Conservation (phyloP, 2,329 filamentous ascomycete genomes). For the Epichloe amarillans region DNA sequence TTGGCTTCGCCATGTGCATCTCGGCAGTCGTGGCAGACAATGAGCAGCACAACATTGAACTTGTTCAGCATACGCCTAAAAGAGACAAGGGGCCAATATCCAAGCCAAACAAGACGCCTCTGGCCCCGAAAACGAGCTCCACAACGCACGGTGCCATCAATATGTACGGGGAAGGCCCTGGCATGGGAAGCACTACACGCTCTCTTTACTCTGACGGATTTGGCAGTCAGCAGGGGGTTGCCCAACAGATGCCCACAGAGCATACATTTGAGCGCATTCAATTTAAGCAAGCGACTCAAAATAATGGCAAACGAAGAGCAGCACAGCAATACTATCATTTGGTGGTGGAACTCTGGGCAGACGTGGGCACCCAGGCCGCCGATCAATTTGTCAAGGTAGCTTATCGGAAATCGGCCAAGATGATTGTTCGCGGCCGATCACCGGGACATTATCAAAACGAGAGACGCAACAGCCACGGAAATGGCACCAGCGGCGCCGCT, state of each 20-base stretch:
- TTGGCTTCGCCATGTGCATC: conserved; percentile 70
- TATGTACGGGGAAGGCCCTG: conserved; percentile 28
- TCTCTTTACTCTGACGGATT: conserved; percentile 31
- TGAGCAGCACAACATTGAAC: conserved; percentile 62
- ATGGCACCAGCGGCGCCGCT: conserved; percentile 52
- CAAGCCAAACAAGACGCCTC: conserved; percentile 54
- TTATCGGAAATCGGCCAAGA: conserved; percentile 59
- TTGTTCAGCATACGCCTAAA: conserved; percentile 86
- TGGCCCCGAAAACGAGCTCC: conserved; percentile 55
- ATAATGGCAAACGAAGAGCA: conserved; percentile 81
- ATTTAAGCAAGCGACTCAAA: conserved; percentile 87
- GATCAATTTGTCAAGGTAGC: conserved; percentile 59
- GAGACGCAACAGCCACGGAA: conserved; percentile 53
- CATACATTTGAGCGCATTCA: conserved; percentile 78
- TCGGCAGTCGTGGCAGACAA: conserved; percentile 70
- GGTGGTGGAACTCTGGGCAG: conserved; percentile 70
- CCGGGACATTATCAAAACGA: conserved; percentile 70
- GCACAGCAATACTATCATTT: conserved; percentile 89
- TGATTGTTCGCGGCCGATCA: conserved; percentile 77
- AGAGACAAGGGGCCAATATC: conserved; percentile 75
- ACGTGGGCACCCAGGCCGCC: conserved; percentile 37
- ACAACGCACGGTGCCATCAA: conserved; percentile 30
- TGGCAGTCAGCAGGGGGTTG: conserved; percentile 13
- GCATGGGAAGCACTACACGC: conserved; percentile 11
- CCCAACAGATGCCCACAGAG: conserved; percentile 33